These are phyloP conservation scores for Lactarius quietus DNA, from an alignment of 768 basidiomycete genomes.

Conservation along the genomic window DNA sequence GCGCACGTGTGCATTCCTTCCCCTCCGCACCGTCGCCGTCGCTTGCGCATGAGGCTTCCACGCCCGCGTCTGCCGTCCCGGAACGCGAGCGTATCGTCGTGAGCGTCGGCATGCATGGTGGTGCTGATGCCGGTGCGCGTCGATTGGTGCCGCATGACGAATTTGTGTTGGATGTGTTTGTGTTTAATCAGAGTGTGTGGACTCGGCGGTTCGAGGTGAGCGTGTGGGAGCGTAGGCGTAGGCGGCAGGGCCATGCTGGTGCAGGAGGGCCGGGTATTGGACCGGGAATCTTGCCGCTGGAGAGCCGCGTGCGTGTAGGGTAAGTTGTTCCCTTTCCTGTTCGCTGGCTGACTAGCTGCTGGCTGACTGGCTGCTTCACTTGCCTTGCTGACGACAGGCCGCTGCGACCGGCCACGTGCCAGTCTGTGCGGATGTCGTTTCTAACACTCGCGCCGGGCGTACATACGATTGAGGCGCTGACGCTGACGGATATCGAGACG, in stretches of 20 bases:
- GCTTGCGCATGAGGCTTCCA: constrained; percentile 47
- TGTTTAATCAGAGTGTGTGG: constrained; percentile 78
- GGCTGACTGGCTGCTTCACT: too few relatives aligned
- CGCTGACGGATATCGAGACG: constrained; percentile 71
- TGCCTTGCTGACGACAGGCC: constrained; percentile 45
- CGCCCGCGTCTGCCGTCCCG: constrained; percentile 44
- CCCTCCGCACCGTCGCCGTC: constrained; percentile 36
- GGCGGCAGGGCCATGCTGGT: constrained; percentile 35
- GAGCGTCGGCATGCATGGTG: constrained; percentile 52
- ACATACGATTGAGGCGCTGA: constrained; percentile 68
- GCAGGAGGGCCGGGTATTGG: neutral
- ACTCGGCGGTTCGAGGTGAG: constrained; percentile 74
- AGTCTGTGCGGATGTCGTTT: constrained; percentile 84
- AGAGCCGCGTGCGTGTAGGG: constrained; percentile 79
- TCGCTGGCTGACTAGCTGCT: neutral
- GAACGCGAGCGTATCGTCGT: constrained; percentile 62
- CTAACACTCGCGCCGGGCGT: constrained; percentile 77
- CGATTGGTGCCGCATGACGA: constrained; percentile 66
- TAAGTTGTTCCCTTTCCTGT: constrained; percentile 37
- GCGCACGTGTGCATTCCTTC: constrained; percentile 48
- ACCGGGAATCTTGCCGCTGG: constrained; percentile 67
- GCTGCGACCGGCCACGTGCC: constrained; percentile 74
- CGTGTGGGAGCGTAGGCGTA: constrained; percentile 53
- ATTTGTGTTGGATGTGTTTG: constrained; percentile 83
- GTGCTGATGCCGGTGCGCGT: constrained; percentile 29